These are phyloP conservation scores for Nicotiana paniculata DNA, from an alignment of 257 asterid species.

Conservation along the genomic window DNA sequence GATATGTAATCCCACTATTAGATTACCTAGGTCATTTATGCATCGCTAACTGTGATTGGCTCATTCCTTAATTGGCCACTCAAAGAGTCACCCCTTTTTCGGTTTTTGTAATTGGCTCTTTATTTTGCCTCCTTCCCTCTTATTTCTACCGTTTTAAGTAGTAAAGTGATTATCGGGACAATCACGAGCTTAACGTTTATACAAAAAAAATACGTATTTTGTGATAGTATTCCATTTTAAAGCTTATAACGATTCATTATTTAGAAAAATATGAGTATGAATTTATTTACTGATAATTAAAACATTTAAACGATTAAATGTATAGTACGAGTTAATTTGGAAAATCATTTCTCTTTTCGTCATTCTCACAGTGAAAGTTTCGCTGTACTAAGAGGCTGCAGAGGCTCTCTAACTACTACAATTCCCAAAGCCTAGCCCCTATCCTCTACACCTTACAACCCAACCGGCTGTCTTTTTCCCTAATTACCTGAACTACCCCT, in stretches of 20 bases:
- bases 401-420: constrained; percentile 24
- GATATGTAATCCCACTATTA: constrained; percentile 2
- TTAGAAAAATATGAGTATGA: too few relatives aligned
- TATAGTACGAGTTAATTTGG: too few relatives aligned
- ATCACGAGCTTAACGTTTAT: too few relatives aligned
- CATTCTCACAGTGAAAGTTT: too few relatives aligned
- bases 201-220: too few relatives aligned
- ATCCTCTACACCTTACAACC: constrained; percentile 40
- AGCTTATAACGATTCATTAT: too few relatives aligned
- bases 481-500: constrained; percentile 45
- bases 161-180: background rate
- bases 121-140: background rate
- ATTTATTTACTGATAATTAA: too few relatives aligned
- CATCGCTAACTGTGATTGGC: constrained; percentile 13
- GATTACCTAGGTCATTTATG: constrained; percentile 15
- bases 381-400: constrained; percentile 3
- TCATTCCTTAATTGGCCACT: background rate
- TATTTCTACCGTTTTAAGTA: background rate
- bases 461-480: constrained; percentile 49
- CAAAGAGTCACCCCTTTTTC: background rate
- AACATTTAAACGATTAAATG: too few relatives aligned
- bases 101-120: constrained; percentile 1
- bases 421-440: constrained; percentile 82
- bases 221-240: too few relatives aligned
- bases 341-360: too few relatives aligned